These are phyloP conservation scores for Triadica sebifera DNA, from an alignment of 345 rosid genomes.

Conservation along the genomic window DNA sequence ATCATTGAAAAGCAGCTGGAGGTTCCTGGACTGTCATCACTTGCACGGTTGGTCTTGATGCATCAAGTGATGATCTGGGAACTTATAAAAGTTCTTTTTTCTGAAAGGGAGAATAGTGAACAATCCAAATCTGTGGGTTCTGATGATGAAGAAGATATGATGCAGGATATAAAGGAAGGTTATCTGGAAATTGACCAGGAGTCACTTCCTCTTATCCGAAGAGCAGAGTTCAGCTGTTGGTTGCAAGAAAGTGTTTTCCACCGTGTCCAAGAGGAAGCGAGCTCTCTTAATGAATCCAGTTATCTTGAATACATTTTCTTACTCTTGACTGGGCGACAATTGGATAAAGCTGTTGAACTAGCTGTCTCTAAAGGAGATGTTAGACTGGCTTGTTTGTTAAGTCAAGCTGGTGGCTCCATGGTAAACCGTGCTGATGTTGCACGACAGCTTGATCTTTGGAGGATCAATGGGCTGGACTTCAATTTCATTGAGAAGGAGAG, in stretches of 20 bases:
- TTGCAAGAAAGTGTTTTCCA: constrained; percentile 87
- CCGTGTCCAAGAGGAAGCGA: constrained; percentile 82
- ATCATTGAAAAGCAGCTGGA: constrained; percentile 80
- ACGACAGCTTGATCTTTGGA: constrained; percentile 83
- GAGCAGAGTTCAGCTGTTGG: constrained; percentile 96
- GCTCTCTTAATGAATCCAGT: constrained; percentile 68
- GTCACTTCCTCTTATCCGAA: constrained; percentile 80
- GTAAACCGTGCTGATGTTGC: constrained; percentile 66
- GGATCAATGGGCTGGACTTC: constrained; percentile 81
- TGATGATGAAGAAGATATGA: constrained; percentile 88
- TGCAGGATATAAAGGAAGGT: constrained; percentile 76
- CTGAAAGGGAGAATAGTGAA: constrained; percentile 63
- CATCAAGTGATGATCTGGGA: constrained; percentile 98
- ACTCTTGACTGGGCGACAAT: constrained; percentile 85
- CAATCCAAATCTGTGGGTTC: constrained; percentile 51
- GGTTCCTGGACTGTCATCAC: constrained; percentile 63
- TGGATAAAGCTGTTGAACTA: constrained; percentile 80
- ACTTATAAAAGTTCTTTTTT: constrained; percentile 83
- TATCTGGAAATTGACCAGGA: constrained; percentile 61
- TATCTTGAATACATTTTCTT: constrained; percentile 76
- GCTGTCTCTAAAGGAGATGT: constrained; percentile 93
- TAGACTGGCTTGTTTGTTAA: constrained; percentile 87
- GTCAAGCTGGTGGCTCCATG: constrained; percentile 92
- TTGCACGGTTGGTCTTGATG: constrained; percentile 67
- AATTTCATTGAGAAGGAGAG: constrained; percentile 84